Conservation (phyloP, 176 grass and related monocot genomes). For the Musa beccarii region DNA sequence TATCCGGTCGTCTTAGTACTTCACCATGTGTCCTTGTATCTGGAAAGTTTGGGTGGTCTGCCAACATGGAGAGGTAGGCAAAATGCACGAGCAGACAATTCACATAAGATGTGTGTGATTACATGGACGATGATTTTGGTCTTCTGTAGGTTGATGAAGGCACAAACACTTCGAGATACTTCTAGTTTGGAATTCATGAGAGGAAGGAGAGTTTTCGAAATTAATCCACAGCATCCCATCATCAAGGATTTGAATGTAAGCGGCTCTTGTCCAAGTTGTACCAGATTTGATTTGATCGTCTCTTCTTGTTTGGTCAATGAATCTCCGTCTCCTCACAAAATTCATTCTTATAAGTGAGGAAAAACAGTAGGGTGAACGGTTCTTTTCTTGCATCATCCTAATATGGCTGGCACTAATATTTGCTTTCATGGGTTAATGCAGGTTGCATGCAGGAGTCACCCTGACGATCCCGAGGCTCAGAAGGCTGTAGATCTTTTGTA, state of each 20-base stretch:
- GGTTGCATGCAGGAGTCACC: slow-evolving; percentile 52
- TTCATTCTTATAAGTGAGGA: too few relatives aligned
- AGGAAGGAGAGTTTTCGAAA: slow-evolving; percentile 95
- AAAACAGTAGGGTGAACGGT: too few relatives aligned
- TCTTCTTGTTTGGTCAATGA: too few relatives aligned
- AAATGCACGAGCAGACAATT: neutral
- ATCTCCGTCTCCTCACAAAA: too few relatives aligned
- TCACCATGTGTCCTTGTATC: slow-evolving; percentile 92
- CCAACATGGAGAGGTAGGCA: slow-evolving; percentile 88
- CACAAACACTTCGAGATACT: slow-evolving; percentile 72
- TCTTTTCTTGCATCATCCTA: too few relatives aligned
- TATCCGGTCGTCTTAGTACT: slow-evolving; percentile 77
- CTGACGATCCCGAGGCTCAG: slow-evolving; percentile 76
- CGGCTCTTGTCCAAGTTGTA: too few relatives aligned
- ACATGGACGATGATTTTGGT: neutral
- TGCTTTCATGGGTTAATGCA: slow-evolving; percentile 24
- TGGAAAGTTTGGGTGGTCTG: slow-evolving; percentile 98
- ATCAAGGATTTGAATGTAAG: slow-evolving; percentile 84
- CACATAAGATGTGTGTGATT: neutral
- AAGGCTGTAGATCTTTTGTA: slow-evolving; percentile 79
- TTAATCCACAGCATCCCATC: slow-evolving; percentile 88
- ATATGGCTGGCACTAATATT: neutral
- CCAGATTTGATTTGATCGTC: too few relatives aligned
- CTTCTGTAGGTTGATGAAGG: slow-evolving; percentile 69
- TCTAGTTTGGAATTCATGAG: slow-evolving; percentile 84